phyloP scores from a whole-genome alignment of 1,284 basidiomycete species.

The Termitomyces sp. region DNA sequence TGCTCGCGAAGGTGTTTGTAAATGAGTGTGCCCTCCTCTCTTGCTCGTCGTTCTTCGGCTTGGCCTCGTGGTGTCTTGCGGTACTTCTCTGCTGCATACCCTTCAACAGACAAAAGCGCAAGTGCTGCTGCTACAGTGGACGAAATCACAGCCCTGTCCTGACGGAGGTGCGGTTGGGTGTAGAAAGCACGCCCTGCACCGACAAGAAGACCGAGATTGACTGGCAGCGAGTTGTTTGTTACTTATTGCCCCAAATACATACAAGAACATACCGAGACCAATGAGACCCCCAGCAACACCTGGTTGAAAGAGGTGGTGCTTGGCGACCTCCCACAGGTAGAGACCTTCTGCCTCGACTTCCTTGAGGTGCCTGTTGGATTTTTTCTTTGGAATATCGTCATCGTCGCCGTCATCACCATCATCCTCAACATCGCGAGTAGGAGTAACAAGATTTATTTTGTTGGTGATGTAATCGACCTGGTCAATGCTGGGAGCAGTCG shows the following conservation, averaged over 20 bases:
- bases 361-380: slow-evolving; percentile 31
- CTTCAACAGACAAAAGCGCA: slow-evolving; percentile 57
- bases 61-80: slow-evolving; percentile 55
- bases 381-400: slow-evolving; percentile 14
- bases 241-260: not conserved
- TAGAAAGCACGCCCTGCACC: slow-evolving; percentile 65
- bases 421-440: slow-evolving; percentile 16
- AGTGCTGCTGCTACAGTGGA: slow-evolving; percentile 51
- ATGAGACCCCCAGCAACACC: slow-evolving; percentile 70
- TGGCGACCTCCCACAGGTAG: slow-evolving; percentile 53
- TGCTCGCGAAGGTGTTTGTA: slow-evolving; percentile 59
- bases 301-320: slow-evolving; percentile 61
- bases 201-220: slow-evolving; percentile 69
- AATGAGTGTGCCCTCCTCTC: slow-evolving; percentile 56
- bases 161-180: slow-evolving; percentile 57
- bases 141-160: slow-evolving; percentile 53
- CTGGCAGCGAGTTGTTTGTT: slow-evolving; percentile 29
- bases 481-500: slow-evolving; percentile 33
- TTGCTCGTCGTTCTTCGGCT: slow-evolving; percentile 53
- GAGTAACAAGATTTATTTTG: slow-evolving; percentile 48
- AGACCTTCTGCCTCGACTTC: slow-evolving; percentile 52
- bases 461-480: slow-evolving; percentile 41
- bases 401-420: slow-evolving; percentile 13
- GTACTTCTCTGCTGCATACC: slow-evolving; percentile 61
- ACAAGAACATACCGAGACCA: slow-evolving; percentile 52